Evolutionary conservation across 768 basidiomycete genomes (phyloP).

Genomic region (Clitopilus hobsonii): DNA sequence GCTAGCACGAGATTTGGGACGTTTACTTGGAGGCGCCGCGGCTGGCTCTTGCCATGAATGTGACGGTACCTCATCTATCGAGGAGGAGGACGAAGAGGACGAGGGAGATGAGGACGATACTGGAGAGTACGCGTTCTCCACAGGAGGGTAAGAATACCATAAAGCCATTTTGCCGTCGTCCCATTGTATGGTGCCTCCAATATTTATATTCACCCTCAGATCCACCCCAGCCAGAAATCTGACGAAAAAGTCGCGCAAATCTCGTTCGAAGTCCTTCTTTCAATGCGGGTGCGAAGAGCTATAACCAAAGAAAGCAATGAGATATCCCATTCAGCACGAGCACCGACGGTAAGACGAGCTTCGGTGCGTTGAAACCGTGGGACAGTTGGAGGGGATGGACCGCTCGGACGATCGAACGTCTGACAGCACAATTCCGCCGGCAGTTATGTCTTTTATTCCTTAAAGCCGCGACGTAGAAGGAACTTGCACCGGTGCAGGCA

Average conservation of each 20-base stretch:
- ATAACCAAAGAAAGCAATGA: too few species aligned
- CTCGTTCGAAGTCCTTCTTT: neutral
- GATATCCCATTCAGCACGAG: neutral
- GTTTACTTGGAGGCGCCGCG: neutral
- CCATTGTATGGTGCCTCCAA: neutral
- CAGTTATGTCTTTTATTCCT: neutral
- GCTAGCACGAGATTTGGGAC: neutral
- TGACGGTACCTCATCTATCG: neutral
- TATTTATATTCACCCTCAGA: neutral
- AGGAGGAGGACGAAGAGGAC: neutral
- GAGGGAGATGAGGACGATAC: neutral
- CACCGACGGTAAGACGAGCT: conserved; percentile 12
- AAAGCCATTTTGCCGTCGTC: neutral
- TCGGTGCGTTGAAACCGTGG: conserved; percentile 32
- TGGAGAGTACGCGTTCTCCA: neutral
- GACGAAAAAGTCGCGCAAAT: neutral
- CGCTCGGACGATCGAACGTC: too few species aligned
- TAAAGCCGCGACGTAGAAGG: neutral
- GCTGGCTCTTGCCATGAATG: neutral
- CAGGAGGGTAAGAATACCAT: neutral
- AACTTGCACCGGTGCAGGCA: too few species aligned
- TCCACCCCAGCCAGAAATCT: neutral
- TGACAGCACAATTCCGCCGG: neutral
- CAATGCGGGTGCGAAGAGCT: neutral
- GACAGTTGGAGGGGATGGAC: conserved; percentile 10